phyloP scores from a whole-genome alignment of 495 filamentous ascomycete species.

The Lichina pygmaea region DNA sequence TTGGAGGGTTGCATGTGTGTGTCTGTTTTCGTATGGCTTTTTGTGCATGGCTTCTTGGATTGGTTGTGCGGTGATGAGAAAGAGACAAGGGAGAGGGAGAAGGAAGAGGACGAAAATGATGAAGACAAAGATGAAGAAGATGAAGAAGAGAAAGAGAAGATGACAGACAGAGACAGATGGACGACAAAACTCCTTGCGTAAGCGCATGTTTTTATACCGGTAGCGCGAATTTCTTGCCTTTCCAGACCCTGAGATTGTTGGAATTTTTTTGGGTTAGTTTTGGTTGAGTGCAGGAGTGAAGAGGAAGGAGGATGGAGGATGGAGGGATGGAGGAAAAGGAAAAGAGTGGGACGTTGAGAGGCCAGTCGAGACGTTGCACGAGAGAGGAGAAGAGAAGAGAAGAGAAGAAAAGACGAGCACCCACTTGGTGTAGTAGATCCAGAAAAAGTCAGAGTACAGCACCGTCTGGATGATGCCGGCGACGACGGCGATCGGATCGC shows the following conservation, averaged over 20 bases:
- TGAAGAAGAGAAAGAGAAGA: neutral
- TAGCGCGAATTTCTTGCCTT: conserved; percentile 5
- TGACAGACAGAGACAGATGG: neutral
- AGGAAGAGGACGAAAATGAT: neutral
- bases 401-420: conserved; percentile 5
- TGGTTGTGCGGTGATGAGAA: no score
- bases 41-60: no score
- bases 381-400: neutral
- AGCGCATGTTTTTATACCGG: neutral
- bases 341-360: neutral
- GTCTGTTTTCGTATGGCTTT: no score
- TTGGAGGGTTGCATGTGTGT: no score
- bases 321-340: neutral
- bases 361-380: neutral
- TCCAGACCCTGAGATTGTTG: conserved; percentile 1
- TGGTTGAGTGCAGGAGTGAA: no score
- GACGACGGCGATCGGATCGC: conserved; percentile 52
- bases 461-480: conserved; percentile 83
- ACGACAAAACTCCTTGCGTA: neutral
- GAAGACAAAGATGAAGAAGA: neutral
- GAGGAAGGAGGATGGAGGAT: no score
- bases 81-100: neutral
- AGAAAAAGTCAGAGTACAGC: conserved; percentile 97
- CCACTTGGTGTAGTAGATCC: conserved; percentile 92
- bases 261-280: no score